Base-by-base conservation (phyloP, 805 yeast species). In the Candida arabinofermentans region DNA sequence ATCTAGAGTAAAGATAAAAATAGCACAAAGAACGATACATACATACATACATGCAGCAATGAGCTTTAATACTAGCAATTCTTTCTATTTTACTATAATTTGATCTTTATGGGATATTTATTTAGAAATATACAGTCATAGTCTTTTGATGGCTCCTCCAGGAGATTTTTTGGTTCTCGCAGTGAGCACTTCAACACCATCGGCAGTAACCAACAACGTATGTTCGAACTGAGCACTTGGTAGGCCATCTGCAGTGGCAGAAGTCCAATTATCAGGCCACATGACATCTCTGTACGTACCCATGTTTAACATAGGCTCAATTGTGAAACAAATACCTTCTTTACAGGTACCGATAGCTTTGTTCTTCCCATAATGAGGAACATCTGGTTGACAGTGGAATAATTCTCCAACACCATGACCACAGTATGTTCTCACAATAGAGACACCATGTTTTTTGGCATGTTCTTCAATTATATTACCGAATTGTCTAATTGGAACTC, bases 251-350 rank as follows among this genome's bases (percentile, higher is more conserved):
- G 80, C 81, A 14, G 99, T 93, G 14, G 79, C 77, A 2, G 95
- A 79, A 5, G 99, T 93, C 99, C 99, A 93, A 64, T 87, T 85
- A 64, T 93, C 99, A 3, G 99, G 99, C 99, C 99, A 93, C 42
- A 81, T 71, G 44, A 75, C 65, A 64, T 90, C 98, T 57, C 77
- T 77, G 69, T 77, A 83, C 0, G 83, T 69, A 8, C 99, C 99
- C 50, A 81, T 69, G 59, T 87, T 85, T 52, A 93, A 77, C 99
- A 93, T 93, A 35, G 99, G 99, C 67, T 93, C 99, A 43, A 93
- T 87, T 18, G 99, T 93, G 71, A 93, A 93, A 12, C 86, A 88
- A 83, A 90, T 86, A 18, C 99, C 99, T 18, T 96, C 91, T 62
- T 87, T 87, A 70, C 93, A 90, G 34, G 87, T 81, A 44, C 99